phyloP scores from a whole-genome alignment of 495 filamentous ascomycete species.

The Tuber indicum region DNA sequence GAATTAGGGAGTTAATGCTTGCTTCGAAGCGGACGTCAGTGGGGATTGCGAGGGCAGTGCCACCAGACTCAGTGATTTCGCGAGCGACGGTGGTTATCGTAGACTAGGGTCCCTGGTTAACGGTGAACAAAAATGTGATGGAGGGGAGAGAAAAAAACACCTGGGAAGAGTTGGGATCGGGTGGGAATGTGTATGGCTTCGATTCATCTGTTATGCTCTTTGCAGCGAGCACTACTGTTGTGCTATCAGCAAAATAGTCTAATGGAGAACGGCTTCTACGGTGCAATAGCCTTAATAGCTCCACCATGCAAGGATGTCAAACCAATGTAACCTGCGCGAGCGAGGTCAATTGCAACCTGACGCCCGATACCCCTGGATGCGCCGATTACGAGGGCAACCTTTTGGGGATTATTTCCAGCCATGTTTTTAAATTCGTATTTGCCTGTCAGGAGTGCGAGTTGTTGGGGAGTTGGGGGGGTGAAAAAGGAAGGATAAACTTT shows the following conservation, averaged over 20 bases:
- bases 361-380: conserved; percentile 73
- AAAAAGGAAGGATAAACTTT: not conserved
- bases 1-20: conserved; percentile 58
- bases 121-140: not conserved
- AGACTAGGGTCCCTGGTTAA: conserved; percentile 44
- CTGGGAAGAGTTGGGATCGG: conserved; percentile 68
- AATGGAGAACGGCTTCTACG: not conserved
- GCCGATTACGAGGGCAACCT: conserved; percentile 64
- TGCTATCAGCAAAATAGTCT: not conserved
- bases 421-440: not conserved
- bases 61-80: conserved; percentile 64
- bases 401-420: conserved; percentile 16
- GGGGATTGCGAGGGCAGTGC: conserved; percentile 58
- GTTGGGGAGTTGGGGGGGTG: not conserved
- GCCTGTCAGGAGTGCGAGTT: not conserved
- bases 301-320: conserved; percentile 22
- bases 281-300: not conserved
- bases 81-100: conserved; percentile 79
- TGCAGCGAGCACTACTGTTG: conserved; percentile 68
- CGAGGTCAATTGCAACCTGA: conserved; percentile 69
- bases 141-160: not conserved
- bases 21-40: conserved; percentile 63
- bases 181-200: conserved; percentile 58
- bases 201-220: conserved; percentile 65
- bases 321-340: conserved; percentile 65